Percentiles rank a stretch among this genome's conserved stretches.
Evolutionary conservation across 345 rosid genomes (phyloP).

Genomic region (Citrus australasica): DNA sequence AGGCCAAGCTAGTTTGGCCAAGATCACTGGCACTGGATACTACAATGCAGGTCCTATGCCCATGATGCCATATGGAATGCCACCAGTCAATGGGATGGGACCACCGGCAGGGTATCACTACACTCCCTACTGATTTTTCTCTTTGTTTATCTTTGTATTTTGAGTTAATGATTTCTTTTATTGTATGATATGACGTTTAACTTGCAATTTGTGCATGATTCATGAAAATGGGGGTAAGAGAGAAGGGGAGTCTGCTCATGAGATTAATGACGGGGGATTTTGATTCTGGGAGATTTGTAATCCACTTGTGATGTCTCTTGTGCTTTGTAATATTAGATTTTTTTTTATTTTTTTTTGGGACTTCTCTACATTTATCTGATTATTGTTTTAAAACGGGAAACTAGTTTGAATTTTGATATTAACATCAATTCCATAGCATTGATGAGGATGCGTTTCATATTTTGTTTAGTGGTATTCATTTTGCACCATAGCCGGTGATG

Average conservation of each 20-base stretch:
- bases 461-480: background rate
- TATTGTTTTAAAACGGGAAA: background rate
- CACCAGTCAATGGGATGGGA: constrained; percentile 47
- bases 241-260: constrained; percentile 3
- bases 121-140: constrained; percentile 36
- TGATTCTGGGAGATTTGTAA: constrained; percentile 27
- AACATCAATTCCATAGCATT: background rate
- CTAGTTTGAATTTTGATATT: background rate
- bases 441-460: background rate
- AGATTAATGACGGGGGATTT: constrained; percentile 16
- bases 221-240: constrained; percentile 12
- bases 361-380: constrained; percentile 9
- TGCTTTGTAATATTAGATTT: constrained; percentile 38
- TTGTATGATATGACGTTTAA: constrained; percentile 19
- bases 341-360: background rate
- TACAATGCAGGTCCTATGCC: constrained; percentile 32
- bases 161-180: constrained; percentile 14
- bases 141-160: constrained; percentile 26
- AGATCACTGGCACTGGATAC: constrained; percentile 42
- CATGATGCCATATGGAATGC: constrained; percentile 56
- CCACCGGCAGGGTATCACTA: constrained; percentile 48
- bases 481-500: background rate
- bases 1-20: constrained; percentile 68
- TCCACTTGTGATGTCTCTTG: constrained; percentile 25
- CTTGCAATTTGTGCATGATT: constrained; percentile 24